Conservation (phyloP, 306 rosid species). For the Acacia melanoxylon region DNA sequence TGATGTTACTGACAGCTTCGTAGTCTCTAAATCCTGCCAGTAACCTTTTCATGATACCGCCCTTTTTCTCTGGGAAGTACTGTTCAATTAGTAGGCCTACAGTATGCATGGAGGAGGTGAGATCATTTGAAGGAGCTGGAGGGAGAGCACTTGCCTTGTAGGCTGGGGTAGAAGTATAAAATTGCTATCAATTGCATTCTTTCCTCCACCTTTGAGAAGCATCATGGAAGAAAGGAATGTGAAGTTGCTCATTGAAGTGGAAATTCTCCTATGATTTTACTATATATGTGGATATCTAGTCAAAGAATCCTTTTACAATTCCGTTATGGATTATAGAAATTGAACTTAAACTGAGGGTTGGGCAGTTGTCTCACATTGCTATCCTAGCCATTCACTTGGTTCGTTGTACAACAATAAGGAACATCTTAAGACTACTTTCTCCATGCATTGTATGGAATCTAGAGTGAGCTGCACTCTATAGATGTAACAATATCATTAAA, state of each 20-base stretch:
- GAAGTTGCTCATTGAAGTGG: slow-evolving; percentile 36
- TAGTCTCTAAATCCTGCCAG: slow-evolving; percentile 18
- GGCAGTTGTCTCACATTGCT: neutral
- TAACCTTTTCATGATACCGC: slow-evolving; percentile 9
- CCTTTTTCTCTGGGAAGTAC: slow-evolving; percentile 2
- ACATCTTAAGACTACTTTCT: neutral
- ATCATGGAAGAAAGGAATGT: slow-evolving; percentile 12
- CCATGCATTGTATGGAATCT: neutral
- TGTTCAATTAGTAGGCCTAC: slow-evolving; percentile 23
- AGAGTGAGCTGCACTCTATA: neutral
- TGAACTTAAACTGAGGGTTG: neutral
- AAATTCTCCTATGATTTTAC: slow-evolving; percentile 26
- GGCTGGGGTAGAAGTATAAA: neutral
- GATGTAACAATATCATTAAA: neutral
- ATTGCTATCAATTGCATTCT: neutral
- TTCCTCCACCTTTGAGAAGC: slow-evolving; percentile 32
- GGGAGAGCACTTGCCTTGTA: neutral
- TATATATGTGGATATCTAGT: neutral
- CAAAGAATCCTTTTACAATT: neutral
- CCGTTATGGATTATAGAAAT: neutral
- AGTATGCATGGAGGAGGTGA: slow-evolving; percentile 25
- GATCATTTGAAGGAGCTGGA: slow-evolving; percentile 24
- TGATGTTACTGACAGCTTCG: slow-evolving; percentile 46
- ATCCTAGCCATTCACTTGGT: slow-evolving; percentile 3
- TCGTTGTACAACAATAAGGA: neutral